These are phyloP conservation scores for Coemansia sp. DNA, from an alignment of 192 early-diverging fungal species.

Conservation along the genomic window DNA sequence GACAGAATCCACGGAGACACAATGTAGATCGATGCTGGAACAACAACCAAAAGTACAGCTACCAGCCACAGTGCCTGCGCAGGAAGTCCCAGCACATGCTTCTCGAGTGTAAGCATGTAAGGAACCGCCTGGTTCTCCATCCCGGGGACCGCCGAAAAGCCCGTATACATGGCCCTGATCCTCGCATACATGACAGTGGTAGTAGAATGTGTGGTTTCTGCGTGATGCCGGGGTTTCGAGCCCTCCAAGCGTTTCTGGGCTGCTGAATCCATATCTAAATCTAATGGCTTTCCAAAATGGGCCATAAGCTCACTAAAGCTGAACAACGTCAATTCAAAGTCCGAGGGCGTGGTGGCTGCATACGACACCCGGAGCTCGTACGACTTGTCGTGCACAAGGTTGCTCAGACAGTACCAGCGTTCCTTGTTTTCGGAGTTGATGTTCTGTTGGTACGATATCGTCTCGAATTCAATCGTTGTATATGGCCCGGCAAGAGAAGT, in stretches of 20 bases:
- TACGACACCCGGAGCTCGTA: slow-evolving; percentile 53
- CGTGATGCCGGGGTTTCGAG: too few relatives aligned
- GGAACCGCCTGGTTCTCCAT: slow-evolving; percentile 21
- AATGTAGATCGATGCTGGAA: slow-evolving; percentile 11
- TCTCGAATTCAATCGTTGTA: slow-evolving; percentile 11
- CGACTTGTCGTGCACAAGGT: slow-evolving; percentile 10
- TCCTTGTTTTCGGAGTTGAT: slow-evolving; percentile 15
- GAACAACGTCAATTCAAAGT: slow-evolving; percentile 32
- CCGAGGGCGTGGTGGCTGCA: slow-evolving; percentile 34
- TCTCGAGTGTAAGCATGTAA: slow-evolving; percentile 38
- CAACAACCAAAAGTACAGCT: slow-evolving; percentile 23
- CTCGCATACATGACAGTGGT: slow-evolving; percentile 21
- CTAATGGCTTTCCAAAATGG: background rate
- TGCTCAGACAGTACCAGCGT: slow-evolving; percentile 32
- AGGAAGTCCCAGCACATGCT: slow-evolving; percentile 39
- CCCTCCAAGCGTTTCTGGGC: too few relatives aligned
- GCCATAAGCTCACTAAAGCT: background rate
- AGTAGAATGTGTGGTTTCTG: background rate
- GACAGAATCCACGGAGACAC: slow-evolving; percentile 26
- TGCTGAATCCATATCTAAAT: background rate
- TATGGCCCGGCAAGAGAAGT: slow-evolving; percentile 18
- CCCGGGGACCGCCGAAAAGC: slow-evolving; percentile 20
- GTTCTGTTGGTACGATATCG: slow-evolving; percentile 23
- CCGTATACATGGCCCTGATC: slow-evolving; percentile 29
- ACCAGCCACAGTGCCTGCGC: slow-evolving; percentile 39